Evolutionary conservation across 257 asterid genomes (phyloP), one percentile per base, ranked within the genome.

Genomic region (Primulina eburnea): DNA sequence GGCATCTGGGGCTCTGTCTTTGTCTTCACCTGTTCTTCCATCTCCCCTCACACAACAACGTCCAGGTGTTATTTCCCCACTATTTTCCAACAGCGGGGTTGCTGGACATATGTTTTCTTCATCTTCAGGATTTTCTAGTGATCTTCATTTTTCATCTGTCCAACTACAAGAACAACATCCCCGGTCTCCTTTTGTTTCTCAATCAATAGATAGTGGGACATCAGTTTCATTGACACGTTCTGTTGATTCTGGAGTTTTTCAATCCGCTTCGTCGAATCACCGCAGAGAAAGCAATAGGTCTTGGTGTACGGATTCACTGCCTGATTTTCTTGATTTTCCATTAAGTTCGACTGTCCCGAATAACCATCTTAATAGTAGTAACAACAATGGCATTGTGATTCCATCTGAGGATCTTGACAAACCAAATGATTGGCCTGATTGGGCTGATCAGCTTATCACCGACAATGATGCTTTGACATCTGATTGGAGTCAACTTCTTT

Each of bases 361-460:
- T 78, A 73, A 68, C 73, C 90, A 83, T 70, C 60, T 81, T 64
- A 83, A 77, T 70, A 76, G 73, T 65, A 70, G 80, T 76, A 74
- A 73, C 57, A 67, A 38, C 62, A 77, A 65, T 11, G 74, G 69
- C 58, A 60, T 73, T 37, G 62, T 66, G 68, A 62, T 84, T 69
- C 79, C 85, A 28, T 26, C 86, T 4, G 93, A 82, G 77, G 90
- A 86, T 67, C 72, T 83, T 70, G 62, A 76, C 72, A 83, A 83
- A 67, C 73, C 69, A 67, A 83, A 75, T 26, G 86, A 83, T 64
- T 88, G 90, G 95, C 92, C 86, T 61, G 90, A 84, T 34, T 90
- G 90, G 97, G 89, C 94, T 24, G 88, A 88, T 74, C 89, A 86
- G 70, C 88, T 90, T 30, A 80, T 85, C 60, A 75, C 74, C 26